Evolutionary conservation across 495 filamentous ascomycete species (phyloP), one percentile per base, ranked within the genome.

Genomic region (Xylona heveae): DNA sequence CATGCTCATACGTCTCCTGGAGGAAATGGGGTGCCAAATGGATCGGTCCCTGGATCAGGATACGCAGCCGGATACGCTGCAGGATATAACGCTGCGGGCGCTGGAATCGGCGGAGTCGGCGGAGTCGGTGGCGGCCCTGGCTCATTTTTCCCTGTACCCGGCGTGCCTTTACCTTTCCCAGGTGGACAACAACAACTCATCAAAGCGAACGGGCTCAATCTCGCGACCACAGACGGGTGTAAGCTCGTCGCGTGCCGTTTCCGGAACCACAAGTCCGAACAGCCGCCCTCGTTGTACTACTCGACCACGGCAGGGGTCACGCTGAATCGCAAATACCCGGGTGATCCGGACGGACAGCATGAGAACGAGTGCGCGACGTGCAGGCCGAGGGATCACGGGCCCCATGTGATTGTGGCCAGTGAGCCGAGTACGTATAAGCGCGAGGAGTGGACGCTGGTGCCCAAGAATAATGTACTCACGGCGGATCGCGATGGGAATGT

Each of bases 281-380:
- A 62, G 37, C 61, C 61, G 14, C 58, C 59, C 6, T 51, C 44
- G 6, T 40, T 65, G 10, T 65, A 64, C 43, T 62, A 51, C 43
- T 49, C 41, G 10, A 55, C 55, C 16, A 51, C 47, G 29, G 61
- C 61, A 3, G 59, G 61, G 8, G 42, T 50, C 1, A 61, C 55
- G 16, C 37, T 62, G 27, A 64, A 65, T 29, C 31, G 52, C 6
- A 60, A 62, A 38, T 64, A 50, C 31, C 56, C 58, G 2, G 55
- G 51, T 28, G 40, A 55, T 34, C 46, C 52, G 1, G 55, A 59
- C 30, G 51, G 49, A 16, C 39, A 43, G 13, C 37, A 40, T 3
- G 46, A 48, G 17, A n/a, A n/a, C n/a, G n/a, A n/a, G n/a, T n/a
- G n/a, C n/a, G n/a, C n/a, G n/a, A n/a, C n/a, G n/a, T n/a, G n/a